Base-by-base conservation (phyloP, 768 basidiomycete species). In the Lactifluus echinatus region DNA sequence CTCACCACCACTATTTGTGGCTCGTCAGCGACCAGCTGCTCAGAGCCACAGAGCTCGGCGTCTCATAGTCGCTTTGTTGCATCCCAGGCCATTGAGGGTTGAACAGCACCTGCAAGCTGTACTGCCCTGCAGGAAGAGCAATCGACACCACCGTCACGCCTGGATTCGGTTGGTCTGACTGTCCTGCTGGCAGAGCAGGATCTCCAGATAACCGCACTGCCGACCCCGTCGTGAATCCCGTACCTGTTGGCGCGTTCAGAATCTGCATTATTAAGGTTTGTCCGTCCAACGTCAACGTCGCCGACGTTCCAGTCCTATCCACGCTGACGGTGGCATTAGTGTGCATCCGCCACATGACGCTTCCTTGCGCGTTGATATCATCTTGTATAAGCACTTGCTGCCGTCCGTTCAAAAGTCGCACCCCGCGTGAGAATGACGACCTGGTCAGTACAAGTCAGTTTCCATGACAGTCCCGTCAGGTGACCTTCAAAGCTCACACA, bases 361-460 rank as follows among this genome's bases (percentile, higher is more conserved):
- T 64, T 6, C 69, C 74, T 33, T 76, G 70, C 2, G 83, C 73
- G 17, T 71, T 77, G 66, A 97, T 84, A 67, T 99, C 96, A 72
- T 97, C 95, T 70, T 95, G 95, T 45, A 99, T 68, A 15, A 99
- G 81, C 14, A 97, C 84, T 71, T 97, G 96, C 60, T 78, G 80
- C 60, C 96, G 83, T 36, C 73, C 75, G 70, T 98, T 98, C 62
- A 97, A 66, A 57, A 84, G 67, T 46, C 93, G 88, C 52, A 93
- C 74, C 49, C 94, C 96, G 59, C 96, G 93, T 66, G 83, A 81
- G 66, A 89, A 80, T 8, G 87, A 82, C 19, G 83, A 77, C 33
- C 83, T 87, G 59, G 56, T 28, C 42, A 6, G 28, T 2, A 37
- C 33, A 65, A 64, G 59, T 67, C 63, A 64, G 28, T 37, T 29